These are phyloP conservation scores for Bipolaris gigantea DNA, from an alignment of 2,329 filamentous ascomycete species.

Conservation along the genomic window DNA sequence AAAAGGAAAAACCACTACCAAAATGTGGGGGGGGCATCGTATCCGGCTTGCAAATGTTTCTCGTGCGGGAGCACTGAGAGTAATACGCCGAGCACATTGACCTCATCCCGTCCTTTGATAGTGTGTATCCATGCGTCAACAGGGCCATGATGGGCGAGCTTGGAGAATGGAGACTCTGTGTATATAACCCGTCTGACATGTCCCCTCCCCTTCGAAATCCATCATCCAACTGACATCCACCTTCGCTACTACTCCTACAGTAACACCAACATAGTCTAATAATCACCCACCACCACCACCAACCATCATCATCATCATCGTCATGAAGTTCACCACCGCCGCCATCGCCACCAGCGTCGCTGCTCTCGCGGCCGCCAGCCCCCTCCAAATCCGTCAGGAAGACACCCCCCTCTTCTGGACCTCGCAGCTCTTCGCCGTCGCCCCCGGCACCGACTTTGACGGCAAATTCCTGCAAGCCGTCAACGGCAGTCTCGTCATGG, in stretches of 20 bases:
- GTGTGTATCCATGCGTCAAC: neutral
- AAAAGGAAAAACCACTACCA: neutral
- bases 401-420: constrained; percentile 48
- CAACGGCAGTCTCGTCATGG: constrained; percentile 50
- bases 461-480: constrained; percentile 52
- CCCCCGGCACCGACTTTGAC: constrained; percentile 55
- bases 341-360: neutral
- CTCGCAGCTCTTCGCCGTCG: constrained; percentile 52
- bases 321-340: constrained; percentile 6
- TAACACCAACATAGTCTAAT: constrained; percentile 6
- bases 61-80: constrained; percentile 22
- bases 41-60: constrained; percentile 17
- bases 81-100: constrained; percentile 14
- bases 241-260: neutral
- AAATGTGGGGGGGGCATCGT: constrained; percentile 23
- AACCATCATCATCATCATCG: constrained; percentile 21
- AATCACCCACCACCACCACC: constrained; percentile 13
- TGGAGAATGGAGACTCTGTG: constrained; percentile 5
- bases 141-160: neutral
- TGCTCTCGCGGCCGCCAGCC: constrained; percentile 6
- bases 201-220: neutral
- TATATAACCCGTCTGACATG: constrained; percentile 13
- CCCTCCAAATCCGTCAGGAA: constrained; percentile 12
- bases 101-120: constrained; percentile 8
- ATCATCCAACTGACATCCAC: constrained; percentile 7